A percentile compares a stretch with the other conserved stretches of the same genome.
Conservation (phyloP, 192 early-diverging fungal genomes). For the Mortierella hygrophila region DNA sequence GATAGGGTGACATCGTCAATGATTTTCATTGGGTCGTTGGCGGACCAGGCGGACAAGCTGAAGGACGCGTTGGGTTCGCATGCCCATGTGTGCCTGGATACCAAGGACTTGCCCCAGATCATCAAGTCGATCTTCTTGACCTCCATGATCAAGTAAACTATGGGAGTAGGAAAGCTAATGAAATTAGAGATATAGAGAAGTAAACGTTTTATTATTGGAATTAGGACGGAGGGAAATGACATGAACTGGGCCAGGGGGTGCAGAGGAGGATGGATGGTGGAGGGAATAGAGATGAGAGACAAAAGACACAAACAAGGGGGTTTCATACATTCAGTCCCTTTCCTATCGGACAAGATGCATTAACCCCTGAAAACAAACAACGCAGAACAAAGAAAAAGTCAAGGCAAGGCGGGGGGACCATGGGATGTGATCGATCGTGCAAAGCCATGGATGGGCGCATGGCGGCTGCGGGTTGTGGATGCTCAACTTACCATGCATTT, state of each 20-base stretch:
- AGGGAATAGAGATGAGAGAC: neutral
- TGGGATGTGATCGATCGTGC: neutral
- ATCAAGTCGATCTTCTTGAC: slow-evolving; percentile 73
- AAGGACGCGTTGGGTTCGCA: slow-evolving; percentile 65
- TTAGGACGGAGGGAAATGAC: too few relatives aligned
- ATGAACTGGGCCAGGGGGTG: neutral
- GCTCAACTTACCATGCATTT: too few relatives aligned
- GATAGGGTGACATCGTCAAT: slow-evolving; percentile 79
- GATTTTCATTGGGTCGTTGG: slow-evolving; percentile 87
- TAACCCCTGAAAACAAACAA: neutral
- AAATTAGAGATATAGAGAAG: too few relatives aligned
- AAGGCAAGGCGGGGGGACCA: neutral
- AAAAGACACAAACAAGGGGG: neutral
- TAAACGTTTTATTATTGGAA: too few relatives aligned
- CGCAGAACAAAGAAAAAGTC: neutral
- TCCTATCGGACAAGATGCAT: neutral
- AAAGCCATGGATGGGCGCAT: neutral
- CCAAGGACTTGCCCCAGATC: slow-evolving; percentile 72
- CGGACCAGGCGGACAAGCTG: slow-evolving; percentile 75
- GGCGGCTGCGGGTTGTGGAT: too few relatives aligned
- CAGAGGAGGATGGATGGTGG: neutral
- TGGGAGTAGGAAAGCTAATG: too few relatives aligned
- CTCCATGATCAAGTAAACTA: slow-evolving; percentile 66
- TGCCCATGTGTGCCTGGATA: slow-evolving; percentile 71
- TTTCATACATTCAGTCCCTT: neutral